phyloP scores from a whole-genome alignment of 495 filamentous ascomycete species.

The Pyrenula massariospora region DNA sequence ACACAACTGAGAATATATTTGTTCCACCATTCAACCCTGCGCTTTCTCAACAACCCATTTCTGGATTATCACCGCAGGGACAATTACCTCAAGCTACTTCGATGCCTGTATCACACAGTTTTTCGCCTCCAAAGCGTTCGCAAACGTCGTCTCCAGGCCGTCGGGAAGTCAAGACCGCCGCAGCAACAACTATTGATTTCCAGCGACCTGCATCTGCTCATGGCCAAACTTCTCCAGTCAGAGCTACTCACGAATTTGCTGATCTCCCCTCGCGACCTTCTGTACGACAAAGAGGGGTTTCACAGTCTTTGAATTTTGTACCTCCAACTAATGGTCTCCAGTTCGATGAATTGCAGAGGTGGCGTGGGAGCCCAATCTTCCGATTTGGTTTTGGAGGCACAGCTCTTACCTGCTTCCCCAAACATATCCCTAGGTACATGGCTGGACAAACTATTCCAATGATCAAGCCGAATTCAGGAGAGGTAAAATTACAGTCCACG shows the following conservation, averaged over 20 bases:
- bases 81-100: neutral
- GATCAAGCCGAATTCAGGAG: constrained; percentile 75
- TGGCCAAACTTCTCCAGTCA: constrained; percentile 36
- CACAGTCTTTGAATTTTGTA: constrained; percentile 41
- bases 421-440: constrained; percentile 75
- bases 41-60: neutral
- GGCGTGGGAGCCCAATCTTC: constrained; percentile 80
- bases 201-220: constrained; percentile 62
- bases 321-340: constrained; percentile 71
- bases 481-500: constrained; percentile 61
- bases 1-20: constrained; percentile 3
- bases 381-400: constrained; percentile 80
- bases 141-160: constrained; percentile 77
- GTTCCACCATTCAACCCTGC: neutral
- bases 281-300: constrained; percentile 19
- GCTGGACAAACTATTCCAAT: constrained; percentile 58
- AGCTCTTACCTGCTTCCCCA: constrained; percentile 76
- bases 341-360: constrained; percentile 68
- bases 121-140: constrained; percentile 55
- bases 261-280: constrained; percentile 13
- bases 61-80: neutral
- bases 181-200: constrained; percentile 35
- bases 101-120: constrained; percentile 1
- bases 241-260: constrained; percentile 24
- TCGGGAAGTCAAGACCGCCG: constrained; percentile 28